Evolutionary conservation across 148 eudicot genomes (phyloP).

Genomic region (Silene uniflora): DNA sequence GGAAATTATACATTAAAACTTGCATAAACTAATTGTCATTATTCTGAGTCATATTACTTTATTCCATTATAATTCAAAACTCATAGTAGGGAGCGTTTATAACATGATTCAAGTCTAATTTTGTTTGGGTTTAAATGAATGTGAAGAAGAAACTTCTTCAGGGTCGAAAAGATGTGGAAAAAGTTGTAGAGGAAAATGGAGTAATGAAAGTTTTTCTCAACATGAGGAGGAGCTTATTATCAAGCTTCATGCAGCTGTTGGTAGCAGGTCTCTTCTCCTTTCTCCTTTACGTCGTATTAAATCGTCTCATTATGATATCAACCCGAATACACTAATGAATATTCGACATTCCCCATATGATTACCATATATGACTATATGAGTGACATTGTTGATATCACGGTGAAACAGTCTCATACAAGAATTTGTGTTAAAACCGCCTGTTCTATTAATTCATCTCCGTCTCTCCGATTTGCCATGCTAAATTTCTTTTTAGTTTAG

Average conservation of each 20-base stretch:
- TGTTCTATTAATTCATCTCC: background rate
- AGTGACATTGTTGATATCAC: background rate
- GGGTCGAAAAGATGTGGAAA: slow-evolving; percentile 62
- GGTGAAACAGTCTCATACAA: background rate
- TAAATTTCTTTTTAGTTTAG: too few species aligned
- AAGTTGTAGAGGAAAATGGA: slow-evolving; percentile 50
- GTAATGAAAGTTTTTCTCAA: slow-evolving; percentile 53
- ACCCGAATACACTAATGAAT: too few species aligned
- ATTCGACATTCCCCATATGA: too few species aligned
- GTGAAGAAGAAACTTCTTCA: slow-evolving; percentile 19
- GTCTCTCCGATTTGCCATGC: background rate
- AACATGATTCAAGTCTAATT: background rate
- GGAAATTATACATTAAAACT: too few species aligned
- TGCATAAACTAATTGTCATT: background rate
- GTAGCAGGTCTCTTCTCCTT: slow-evolving; percentile 56
- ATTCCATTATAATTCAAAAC: background rate
- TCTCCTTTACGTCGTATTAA: background rate
- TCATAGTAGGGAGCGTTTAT: background rate
- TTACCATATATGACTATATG: too few species aligned
- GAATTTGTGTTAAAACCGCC: background rate
- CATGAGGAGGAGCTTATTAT: slow-evolving; percentile 79
- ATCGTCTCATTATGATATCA: too few species aligned
- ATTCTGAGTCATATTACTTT: background rate
- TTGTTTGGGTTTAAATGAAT: slow-evolving; percentile 5
- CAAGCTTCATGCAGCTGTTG: slow-evolving; percentile 77